A percentile compares a stretch with the other conserved stretches of the same genome.
phyloP scores from a whole-genome alignment of 192 early-diverging fungal genomes.

The Kappamyces sp. region DNA sequence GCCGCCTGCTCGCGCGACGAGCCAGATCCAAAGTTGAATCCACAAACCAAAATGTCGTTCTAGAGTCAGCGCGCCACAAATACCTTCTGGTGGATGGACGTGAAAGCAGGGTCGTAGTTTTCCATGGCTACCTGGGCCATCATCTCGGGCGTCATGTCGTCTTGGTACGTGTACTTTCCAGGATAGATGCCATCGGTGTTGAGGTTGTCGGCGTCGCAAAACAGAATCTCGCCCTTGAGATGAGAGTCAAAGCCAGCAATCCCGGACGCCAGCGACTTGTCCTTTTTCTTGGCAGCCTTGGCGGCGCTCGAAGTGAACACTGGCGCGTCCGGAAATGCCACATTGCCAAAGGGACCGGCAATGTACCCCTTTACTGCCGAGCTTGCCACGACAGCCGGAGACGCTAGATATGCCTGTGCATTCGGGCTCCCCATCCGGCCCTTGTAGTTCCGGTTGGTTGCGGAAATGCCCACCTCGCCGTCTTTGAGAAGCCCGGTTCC shows the following conservation, averaged over 20 bases:
- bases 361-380: conserved; percentile 87
- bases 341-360: conserved; percentile 37
- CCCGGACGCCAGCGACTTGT: conserved; percentile 1
- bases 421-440: conserved; percentile 94
- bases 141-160: conserved; percentile 80
- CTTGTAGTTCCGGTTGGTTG: conserved; percentile 98
- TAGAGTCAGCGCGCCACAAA: conserved; percentile 16
- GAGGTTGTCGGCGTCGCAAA: conserved; percentile 88
- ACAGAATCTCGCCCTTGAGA: conserved; percentile 79
- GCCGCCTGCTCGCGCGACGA: conserved; percentile 98
- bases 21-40: conserved; percentile 96
- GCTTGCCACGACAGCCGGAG: conserved; percentile 93
- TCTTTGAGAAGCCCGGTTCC: conserved; percentile 91
- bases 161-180: conserved; percentile 97
- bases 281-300: conserved; percentile 13
- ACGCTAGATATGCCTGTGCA: conserved; percentile 89
- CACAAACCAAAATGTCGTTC: conserved; percentile 82
- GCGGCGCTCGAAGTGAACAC: conserved; percentile 10
- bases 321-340: background rate
- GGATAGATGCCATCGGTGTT: conserved; percentile 99
- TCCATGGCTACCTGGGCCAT: conserved; percentile 98
- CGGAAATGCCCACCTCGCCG: conserved; percentile 96
- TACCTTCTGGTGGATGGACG: conserved; percentile 54
- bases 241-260: conserved; percentile 70
- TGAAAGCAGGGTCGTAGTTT: conserved; percentile 93